phyloP scores from a whole-genome alignment of 768 basidiomycete genomes.

The Russula compacta region DNA sequence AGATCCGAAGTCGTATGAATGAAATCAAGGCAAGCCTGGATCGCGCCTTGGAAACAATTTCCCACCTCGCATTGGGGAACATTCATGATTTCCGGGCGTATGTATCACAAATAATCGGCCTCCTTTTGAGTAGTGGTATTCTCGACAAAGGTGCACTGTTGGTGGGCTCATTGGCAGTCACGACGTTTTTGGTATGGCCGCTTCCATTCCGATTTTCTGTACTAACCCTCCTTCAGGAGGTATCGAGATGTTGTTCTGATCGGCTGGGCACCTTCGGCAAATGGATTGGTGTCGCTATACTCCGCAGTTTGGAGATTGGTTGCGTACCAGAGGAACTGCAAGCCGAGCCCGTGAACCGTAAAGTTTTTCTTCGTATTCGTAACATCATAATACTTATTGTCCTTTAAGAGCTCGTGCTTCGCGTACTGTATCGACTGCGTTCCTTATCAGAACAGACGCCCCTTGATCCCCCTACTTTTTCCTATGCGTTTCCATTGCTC shows the following conservation, averaged over 20 bases:
- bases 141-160: slow-evolving; percentile 51
- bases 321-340: slow-evolving; percentile 64
- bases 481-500: slow-evolving; percentile 70
- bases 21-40: slow-evolving; percentile 44
- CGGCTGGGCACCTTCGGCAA: slow-evolving; percentile 57
- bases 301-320: slow-evolving; percentile 59
- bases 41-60: slow-evolving; percentile 63
- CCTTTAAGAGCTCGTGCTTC: slow-evolving; percentile 60
- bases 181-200: slow-evolving; percentile 64
- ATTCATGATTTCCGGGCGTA: slow-evolving; percentile 46
- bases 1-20: slow-evolving; percentile 52
- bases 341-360: slow-evolving; percentile 61
- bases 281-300: slow-evolving; percentile 77
- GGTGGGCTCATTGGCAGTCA: slow-evolving; percentile 54
- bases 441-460: slow-evolving; percentile 73
- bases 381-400: not conserved
- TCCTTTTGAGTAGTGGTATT: slow-evolving; percentile 54
- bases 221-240: slow-evolving; percentile 34
- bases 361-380: slow-evolving; percentile 20
- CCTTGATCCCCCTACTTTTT: slow-evolving; percentile 80
- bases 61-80: slow-evolving; percentile 44
- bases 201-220: not conserved
- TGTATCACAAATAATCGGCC: slow-evolving; percentile 46
- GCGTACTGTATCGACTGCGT: slow-evolving; percentile 78
- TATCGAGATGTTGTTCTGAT: slow-evolving; percentile 65